Evolutionary conservation across 164 flowering plant genomes (phyloP), one percentile per base, ranked within the genome.

Genomic region (Hamamelis virginiana): DNA sequence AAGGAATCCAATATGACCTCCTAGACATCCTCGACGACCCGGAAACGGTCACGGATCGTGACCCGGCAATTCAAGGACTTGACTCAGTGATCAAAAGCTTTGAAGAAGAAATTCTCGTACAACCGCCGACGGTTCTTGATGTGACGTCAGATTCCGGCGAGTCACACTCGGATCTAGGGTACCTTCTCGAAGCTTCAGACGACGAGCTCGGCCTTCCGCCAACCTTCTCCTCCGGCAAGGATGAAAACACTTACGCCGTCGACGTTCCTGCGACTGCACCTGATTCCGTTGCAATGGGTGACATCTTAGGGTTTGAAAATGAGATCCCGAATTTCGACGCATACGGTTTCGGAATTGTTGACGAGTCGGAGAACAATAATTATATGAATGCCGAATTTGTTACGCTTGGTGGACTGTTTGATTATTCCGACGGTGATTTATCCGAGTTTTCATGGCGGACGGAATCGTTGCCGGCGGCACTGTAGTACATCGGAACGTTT

Each of bases 121-220:
- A 56, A 18, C 44, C 66, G 33, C 63, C 64, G 60, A 50, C 55
- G 53, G 14, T 6, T 1, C 8, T 43, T 47, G 76, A 46, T 14
- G 19, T 53, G 70, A 43, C 68, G 25, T 68, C 72, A 33, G 70
- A 67, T 41, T 45, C 72, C 68, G 83, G 78, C 21, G 85, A 70
- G 56, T 48, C 81, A 0, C 78, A 65, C 75, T 80, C 82, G 59
- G 82, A 80, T 8, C 69, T 83, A 0, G 89, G 83, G 0, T 85
- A 48, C 65, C 82, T 85, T 50, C 60, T 80, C 23, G 85, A 78
- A 25, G 86, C 89, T 14, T 85, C 89, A 8, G 89, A 85, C 66
- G 89, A 85, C 53, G 86, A 85, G 57, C 81, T 85, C 12, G 89
- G 89, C 15, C 64, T 85, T 0, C 86, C 89, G 1, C 89, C 85